Percentiles rank a stretch among this genome's conserved stretches.
phyloP scores from a whole-genome alignment of 2,329 filamentous ascomycete genomes.

The Diaporthe citriasiana region DNA sequence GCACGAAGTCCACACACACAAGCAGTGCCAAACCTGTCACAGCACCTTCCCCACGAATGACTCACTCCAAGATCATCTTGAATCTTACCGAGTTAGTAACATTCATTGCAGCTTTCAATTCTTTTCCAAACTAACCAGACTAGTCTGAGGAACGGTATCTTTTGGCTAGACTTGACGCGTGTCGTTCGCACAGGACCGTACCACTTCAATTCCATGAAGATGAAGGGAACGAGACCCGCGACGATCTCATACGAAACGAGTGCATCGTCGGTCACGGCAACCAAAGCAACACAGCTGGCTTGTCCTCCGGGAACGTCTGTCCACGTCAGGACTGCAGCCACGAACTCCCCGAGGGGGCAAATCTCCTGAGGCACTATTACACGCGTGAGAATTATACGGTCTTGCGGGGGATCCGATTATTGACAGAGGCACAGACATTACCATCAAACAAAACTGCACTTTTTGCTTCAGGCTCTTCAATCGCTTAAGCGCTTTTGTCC shows the following conservation, averaged over 20 bases:
- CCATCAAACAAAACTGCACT: neutral
- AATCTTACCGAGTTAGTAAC: too few species aligned
- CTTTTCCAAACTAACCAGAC: neutral
- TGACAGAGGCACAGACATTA: neutral
- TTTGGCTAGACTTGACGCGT: neutral
- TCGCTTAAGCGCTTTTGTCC: neutral
- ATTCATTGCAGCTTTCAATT: neutral
- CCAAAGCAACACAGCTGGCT: neutral
- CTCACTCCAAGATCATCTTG: too few species aligned
- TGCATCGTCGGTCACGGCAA: too few species aligned
- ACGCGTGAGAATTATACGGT: neutral
- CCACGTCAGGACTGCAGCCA: neutral
- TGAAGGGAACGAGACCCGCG: neutral
- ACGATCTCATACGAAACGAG: neutral
- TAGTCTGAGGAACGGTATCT: neutral
- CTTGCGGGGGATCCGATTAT: neutral
- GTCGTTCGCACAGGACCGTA: neutral
- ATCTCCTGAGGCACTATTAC: neutral
- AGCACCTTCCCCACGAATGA: neutral
- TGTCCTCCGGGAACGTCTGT: neutral
- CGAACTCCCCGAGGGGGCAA: neutral
- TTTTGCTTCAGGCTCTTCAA: neutral
- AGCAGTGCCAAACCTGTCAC: neutral
- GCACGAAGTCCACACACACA: neutral
- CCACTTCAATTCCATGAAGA: neutral